Evolutionary conservation across 257 asterid species (phyloP).

Genomic region (Gardenia jasminoides): DNA sequence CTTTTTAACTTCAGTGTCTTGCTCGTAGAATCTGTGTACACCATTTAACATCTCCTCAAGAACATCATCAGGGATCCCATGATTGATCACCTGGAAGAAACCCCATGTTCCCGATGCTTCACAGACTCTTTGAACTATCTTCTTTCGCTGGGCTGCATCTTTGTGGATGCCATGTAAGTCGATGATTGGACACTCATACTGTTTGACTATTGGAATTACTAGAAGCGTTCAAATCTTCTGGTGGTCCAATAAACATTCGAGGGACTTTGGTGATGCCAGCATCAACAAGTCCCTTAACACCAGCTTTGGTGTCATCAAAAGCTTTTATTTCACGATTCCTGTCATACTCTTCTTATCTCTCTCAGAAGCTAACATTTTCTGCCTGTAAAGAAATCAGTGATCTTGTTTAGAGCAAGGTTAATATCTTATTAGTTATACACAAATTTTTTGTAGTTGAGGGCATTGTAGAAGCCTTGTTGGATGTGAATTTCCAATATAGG

Average conservation of each 20-base stretch:
- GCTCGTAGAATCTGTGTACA: constrained; percentile 12
- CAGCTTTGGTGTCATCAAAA: constrained; percentile 15
- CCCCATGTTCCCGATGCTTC: constrained; percentile 9
- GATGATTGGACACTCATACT: background rate
- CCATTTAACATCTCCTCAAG: constrained; percentile 14
- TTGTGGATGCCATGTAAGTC: background rate
- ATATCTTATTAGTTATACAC: too few species aligned
- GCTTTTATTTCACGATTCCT: constrained; percentile 11
- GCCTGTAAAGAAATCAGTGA: background rate
- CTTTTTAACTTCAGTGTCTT: constrained; percentile 13
- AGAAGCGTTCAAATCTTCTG: background rate
- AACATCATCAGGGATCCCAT: constrained; percentile 16
- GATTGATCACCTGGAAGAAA: constrained; percentile 22
- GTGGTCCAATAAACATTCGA: constrained; percentile 3
- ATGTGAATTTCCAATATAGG: background rate
- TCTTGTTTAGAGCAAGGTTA: background rate
- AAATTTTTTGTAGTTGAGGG: too few species aligned
- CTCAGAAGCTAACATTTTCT: background rate
- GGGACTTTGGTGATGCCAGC: constrained; percentile 14
- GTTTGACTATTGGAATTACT: background rate
- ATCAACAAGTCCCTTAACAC: constrained; percentile 20
- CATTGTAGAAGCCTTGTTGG: too few species aligned
- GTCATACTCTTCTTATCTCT: constrained; percentile 8
- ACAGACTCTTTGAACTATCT: constrained; percentile 4
- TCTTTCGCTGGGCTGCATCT: constrained; percentile 8